These are phyloP conservation scores for Oxytropis ochrocephala DNA, from an alignment of 306 rosid species.

Conservation along the genomic window DNA sequence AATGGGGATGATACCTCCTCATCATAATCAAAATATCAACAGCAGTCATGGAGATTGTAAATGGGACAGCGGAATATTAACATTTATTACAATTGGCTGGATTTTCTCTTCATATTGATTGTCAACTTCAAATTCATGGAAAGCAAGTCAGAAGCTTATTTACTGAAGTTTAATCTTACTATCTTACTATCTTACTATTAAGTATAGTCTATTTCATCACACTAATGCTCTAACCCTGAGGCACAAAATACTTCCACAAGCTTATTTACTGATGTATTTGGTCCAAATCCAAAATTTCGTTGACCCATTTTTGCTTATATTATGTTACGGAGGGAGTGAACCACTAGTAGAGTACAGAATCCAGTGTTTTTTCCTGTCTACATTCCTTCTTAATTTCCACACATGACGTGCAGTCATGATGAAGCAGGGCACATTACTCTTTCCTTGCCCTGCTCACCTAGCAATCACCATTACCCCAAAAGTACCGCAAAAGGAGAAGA, in stretches of 20 bases:
- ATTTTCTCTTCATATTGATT: background rate
- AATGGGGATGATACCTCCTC: background rate
- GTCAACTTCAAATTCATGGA: slow-evolving; percentile 11
- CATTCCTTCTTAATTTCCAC: background rate
- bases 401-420: background rate
- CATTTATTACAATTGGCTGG: background rate
- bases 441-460: background rate
- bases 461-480: background rate
- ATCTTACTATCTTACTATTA: background rate
- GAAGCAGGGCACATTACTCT: background rate
- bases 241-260: background rate
- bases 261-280: too few relatives aligned
- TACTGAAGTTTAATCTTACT: background rate
- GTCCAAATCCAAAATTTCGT: too few relatives aligned
- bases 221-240: background rate
- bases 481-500: background rate
- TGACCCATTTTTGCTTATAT: too few relatives aligned
- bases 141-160: background rate
- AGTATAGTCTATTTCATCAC: background rate
- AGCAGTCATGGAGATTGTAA: background rate
- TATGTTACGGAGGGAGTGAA: too few relatives aligned
- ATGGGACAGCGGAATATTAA: background rate
- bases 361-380: background rate
- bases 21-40: background rate
- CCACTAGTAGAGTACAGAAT: background rate